phyloP scores from a whole-genome alignment of 2,329 filamentous ascomycete genomes.

The Penicillium brevicompactum region DNA sequence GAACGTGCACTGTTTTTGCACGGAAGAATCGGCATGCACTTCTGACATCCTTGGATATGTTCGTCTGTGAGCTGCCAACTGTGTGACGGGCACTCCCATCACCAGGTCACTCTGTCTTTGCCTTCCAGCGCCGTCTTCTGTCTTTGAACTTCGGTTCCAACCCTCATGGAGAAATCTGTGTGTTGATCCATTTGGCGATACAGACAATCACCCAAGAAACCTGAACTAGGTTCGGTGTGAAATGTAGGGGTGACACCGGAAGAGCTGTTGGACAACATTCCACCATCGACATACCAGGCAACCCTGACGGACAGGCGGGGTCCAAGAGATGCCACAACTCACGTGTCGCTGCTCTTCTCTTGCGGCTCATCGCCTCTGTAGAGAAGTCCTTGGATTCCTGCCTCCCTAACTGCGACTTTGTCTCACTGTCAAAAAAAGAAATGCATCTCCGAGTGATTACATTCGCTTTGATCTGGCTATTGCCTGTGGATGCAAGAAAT shows the following conservation, averaged over 20 bases:
- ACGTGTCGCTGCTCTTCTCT: neutral
- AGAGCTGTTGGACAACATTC: neutral
- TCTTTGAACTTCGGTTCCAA: no score
- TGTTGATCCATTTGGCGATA: neutral
- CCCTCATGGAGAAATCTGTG: neutral
- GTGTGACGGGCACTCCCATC: no score
- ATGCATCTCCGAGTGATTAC: constrained; percentile 10
- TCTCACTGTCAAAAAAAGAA: neutral
- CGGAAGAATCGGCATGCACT: neutral
- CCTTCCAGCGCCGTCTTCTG: no score
- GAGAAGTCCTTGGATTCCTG: neutral
- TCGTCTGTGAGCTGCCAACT: no score
- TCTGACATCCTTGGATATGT: neutral
- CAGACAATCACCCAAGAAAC: neutral
- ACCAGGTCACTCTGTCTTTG: no score
- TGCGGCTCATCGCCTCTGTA: neutral
- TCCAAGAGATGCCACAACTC: neutral
- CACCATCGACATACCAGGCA: neutral
- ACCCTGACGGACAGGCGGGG: neutral
- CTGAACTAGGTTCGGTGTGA: neutral
- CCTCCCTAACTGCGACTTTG: neutral
- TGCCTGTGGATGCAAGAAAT: constrained; percentile 10
- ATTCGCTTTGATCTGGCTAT: constrained; percentile 8
- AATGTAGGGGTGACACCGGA: neutral
- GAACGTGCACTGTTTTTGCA: neutral